Percentiles rank a stretch among this genome's conserved stretches.
phyloP scores from a whole-genome alignment of 305 asterid species.

The Fraxinus sp. region DNA sequence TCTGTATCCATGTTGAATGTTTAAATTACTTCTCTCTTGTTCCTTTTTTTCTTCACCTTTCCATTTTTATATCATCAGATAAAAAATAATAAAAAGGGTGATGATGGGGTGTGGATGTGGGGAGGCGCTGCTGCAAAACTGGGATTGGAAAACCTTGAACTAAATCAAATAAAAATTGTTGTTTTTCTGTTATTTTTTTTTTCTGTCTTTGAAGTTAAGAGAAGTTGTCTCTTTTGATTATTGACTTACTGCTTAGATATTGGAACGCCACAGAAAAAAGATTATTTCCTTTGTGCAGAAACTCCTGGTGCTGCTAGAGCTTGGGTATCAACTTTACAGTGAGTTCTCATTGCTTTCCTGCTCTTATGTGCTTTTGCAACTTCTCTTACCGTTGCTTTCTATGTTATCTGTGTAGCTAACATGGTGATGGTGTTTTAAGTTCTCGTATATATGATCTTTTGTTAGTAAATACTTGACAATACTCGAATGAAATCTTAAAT shows the following conservation, averaged over 20 bases:
- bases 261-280: conserved; percentile 95
- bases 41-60: background rate
- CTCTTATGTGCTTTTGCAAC: conserved; percentile 21
- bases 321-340: conserved; percentile 97
- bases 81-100: background rate
- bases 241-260: conserved; percentile 71
- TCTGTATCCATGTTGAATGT: conserved; percentile 75
- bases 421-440: background rate
- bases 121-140: background rate
- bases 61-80: conserved; percentile 5
- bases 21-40: background rate
- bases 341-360: conserved; percentile 45
- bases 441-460: background rate
- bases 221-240: conserved; percentile 28
- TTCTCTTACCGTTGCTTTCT: conserved; percentile 14
- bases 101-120: background rate
- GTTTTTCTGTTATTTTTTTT: conserved; percentile 1
- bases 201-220: background rate
- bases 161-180: background rate
- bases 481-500: background rate
- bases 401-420: background rate
- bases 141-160: conserved; percentile 8
- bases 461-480: background rate
- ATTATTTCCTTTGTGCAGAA: conserved; percentile 97
- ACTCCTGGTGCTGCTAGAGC: conserved; percentile 97